These are phyloP conservation scores for Tylopilus sp. DNA, from an alignment of 1,284 basidiomycete species.

Conservation along the genomic window DNA sequence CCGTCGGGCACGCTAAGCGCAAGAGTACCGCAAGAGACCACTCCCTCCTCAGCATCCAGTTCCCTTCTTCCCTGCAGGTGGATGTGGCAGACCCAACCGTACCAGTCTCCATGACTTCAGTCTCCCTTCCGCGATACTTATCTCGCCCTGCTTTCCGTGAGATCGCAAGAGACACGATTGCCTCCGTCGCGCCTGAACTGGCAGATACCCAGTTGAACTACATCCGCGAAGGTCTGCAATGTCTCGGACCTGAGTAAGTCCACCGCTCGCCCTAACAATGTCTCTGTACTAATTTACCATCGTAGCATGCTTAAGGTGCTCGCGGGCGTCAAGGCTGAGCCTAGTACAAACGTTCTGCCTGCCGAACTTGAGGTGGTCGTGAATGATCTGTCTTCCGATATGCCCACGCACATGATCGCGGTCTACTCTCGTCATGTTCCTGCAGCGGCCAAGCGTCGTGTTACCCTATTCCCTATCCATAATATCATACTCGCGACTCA, in stretches of 20 bases:
- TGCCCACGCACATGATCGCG: constrained; percentile 55
- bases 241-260: constrained; percentile 30
- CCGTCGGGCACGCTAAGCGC: constrained; percentile 26
- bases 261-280: rapidly evolving
- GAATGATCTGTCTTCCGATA: constrained; percentile 33
- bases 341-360: constrained; percentile 25
- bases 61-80: constrained; percentile 10
- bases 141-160: constrained; percentile 19
- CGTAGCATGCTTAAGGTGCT: constrained; percentile 32
- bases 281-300: constrained; percentile 11
- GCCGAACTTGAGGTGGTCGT: constrained; percentile 25
- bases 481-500: constrained; percentile 51
- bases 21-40: constrained; percentile 8
- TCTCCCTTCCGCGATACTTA: constrained; percentile 24
- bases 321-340: constrained; percentile 25
- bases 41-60: constrained; percentile 10
- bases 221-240: constrained; percentile 28
- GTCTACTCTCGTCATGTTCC: constrained; percentile 37
- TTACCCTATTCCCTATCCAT: constrained; percentile 53
- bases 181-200: constrained; percentile 26
- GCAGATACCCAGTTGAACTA: constrained; percentile 21
- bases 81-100: constrained; percentile 6
- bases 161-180: constrained; percentile 17
- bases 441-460: constrained; percentile 29
- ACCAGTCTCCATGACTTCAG: constrained; percentile 5